Base-by-base conservation (phyloP, 2,329 filamentous ascomycete genomes). In the Arthrobotrys pseudoclavata region DNA sequence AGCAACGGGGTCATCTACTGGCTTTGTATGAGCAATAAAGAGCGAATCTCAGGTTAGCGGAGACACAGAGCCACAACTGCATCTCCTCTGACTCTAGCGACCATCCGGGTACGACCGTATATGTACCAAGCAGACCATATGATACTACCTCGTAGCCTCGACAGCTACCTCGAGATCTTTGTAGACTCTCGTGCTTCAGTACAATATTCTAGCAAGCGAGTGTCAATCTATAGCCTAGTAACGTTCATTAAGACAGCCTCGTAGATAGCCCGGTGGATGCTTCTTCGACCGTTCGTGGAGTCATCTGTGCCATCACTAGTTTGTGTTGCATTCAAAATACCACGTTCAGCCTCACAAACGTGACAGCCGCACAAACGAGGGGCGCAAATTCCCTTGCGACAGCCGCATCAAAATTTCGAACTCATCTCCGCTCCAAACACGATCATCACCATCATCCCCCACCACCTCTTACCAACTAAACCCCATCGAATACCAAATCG, bases 341-440 rank as follows among this genome's bases (percentile, higher is more conserved):
- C 60, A 63, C 37, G 12, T 7, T 26, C 5, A 31, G 40, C 50
- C 50, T 40, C 50, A 60, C 47, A 31, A 29, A 31, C 42, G 53
- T 57, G 40, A 69, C 42, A 53, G 42, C 20, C 72, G 26, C 72
- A 76, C 26, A 66, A 67, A 55, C 13, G 72, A 62, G 72, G 66
- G 60, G 50, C 71, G 47, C 60, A n/a, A 57, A 64, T 20, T 4
- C 55, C 5, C 7, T 3, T 15, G 72, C 72, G 72, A 50, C 66
- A 7, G 66, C 72, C 66, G 72, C 57, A 53, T 60, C 63, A 57
- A 76, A 70, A 61, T 76, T 67, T 76, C 47, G 64, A 61, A 61
- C 64, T 69, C 50, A 15, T 37, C 37, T 22, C 26, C 48, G 6
- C 48, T 31, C 13, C 9, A 7, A 9, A n/a, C 47, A 22, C 50